These are phyloP conservation scores for Phytophthora foliorum DNA, from an alignment of 352 stramenopile species.

Conservation along the genomic window DNA sequence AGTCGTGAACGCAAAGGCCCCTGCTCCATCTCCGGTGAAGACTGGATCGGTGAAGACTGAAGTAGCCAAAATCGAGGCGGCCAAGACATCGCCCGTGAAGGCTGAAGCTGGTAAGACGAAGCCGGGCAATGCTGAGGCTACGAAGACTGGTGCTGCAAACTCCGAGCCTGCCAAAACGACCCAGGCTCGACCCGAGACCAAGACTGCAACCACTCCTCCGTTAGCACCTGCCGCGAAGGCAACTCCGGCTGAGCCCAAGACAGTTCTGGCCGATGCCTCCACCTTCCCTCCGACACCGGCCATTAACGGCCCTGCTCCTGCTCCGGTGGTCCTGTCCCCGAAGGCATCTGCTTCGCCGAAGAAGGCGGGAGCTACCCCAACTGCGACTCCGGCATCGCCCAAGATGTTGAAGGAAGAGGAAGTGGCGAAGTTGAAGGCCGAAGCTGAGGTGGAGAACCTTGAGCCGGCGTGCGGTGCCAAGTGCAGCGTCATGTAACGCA, in stretches of 20 bases:
- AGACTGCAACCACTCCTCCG: slow-evolving; percentile 10
- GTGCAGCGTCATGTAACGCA: slow-evolving; percentile 68
- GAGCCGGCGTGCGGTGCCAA: slow-evolving; percentile 54
- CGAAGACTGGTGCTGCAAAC: slow-evolving; percentile 2
- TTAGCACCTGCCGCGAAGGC: slow-evolving; percentile 2
- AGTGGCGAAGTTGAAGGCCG: slow-evolving; percentile 39
- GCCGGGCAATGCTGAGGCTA: neutral
- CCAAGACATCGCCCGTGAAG: slow-evolving; percentile 7
- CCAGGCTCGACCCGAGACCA: neutral
- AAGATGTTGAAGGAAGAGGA: slow-evolving; percentile 41
- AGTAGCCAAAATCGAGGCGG: slow-evolving; percentile 1
- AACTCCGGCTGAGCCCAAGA: slow-evolving; percentile 17
- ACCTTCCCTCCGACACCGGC: slow-evolving; percentile 31
- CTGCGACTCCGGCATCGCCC: slow-evolving; percentile 10
- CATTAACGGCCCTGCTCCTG: slow-evolving; percentile 32
- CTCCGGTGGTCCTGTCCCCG: slow-evolving; percentile 17
- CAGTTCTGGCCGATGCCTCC: slow-evolving; percentile 34
- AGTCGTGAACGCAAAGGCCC: neutral
- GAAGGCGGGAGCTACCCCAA: slow-evolving; percentile 9
- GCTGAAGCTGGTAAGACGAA: slow-evolving; percentile 4
- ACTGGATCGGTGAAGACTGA: slow-evolving; percentile 5
- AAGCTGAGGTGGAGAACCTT: slow-evolving; percentile 46
- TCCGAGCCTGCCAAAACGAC: slow-evolving; percentile 1
- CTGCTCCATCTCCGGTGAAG: slow-evolving; percentile 13
- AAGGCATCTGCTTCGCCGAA: slow-evolving; percentile 21